phyloP scores from a whole-genome alignment of 2,329 filamentous ascomycete genomes.

The Penicillium sp. region DNA sequence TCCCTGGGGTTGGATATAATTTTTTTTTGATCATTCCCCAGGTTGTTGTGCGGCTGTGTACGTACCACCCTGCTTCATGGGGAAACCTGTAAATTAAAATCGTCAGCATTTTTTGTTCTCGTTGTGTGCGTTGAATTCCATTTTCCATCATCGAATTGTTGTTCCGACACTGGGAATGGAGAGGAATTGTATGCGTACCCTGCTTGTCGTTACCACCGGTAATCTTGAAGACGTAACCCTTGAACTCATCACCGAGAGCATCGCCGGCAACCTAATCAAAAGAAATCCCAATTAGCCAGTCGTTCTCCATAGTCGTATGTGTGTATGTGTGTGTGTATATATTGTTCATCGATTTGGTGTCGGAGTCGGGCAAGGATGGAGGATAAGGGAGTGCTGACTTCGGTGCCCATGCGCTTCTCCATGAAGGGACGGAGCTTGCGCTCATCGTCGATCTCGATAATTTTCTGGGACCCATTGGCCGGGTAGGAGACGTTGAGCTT shows the following conservation, averaged over 20 bases:
- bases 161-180: background rate
- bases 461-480: conserved; percentile 99
- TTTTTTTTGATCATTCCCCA: conserved; percentile 9
- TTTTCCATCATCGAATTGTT: background rate
- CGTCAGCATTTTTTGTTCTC: conserved; percentile 27
- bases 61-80: conserved; percentile 96
- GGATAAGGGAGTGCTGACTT: conserved; percentile 41
- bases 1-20: conserved; percentile 6
- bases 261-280: conserved; percentile 75
- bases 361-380: conserved; percentile 17
- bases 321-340: conserved; percentile 20
- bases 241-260: conserved; percentile 97
- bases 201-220: conserved; percentile 99
- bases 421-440: conserved; percentile 98
- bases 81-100: conserved; percentile 63
- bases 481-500: conserved; percentile 84
- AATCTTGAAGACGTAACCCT: conserved; percentile 99
- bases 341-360: conserved; percentile 4
- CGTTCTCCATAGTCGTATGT: conserved; percentile 21
- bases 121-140: background rate
- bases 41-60: conserved; percentile 28
- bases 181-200: conserved; percentile 47
- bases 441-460: conserved; percentile 99
- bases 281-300: conserved; percentile 34
- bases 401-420: conserved; percentile 81